These are phyloP conservation scores for Tilletiopsis washingtonensis DNA, from an alignment of 1,284 basidiomycete species.

Conservation along the genomic window DNA sequence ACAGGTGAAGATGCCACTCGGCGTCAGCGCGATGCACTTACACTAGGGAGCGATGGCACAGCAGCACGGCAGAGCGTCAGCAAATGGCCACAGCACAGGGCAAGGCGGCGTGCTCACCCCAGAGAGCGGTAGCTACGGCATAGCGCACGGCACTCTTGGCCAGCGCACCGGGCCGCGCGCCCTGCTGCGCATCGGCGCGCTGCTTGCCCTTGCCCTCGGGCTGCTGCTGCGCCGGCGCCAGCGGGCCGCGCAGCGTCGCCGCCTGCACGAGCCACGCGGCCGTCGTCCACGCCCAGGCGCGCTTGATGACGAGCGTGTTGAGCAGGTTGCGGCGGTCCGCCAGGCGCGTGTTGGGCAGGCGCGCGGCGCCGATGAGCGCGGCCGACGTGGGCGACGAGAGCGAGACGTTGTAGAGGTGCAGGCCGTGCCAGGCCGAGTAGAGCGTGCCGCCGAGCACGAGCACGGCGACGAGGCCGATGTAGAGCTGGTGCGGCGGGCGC, in stretches of 20 bases:
- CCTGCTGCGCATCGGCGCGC: too few species aligned
- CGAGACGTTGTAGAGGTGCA: constrained; percentile 32
- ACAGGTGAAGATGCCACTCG: constrained; percentile 15
- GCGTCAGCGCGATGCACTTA: constrained; percentile 13
- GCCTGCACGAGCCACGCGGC: constrained; percentile 16
- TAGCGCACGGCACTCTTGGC: constrained; percentile 51
- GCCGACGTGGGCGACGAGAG: constrained; percentile 53
- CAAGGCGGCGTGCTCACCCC: background rate
- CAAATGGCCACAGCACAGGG: background rate
- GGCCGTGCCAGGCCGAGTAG: constrained; percentile 57
- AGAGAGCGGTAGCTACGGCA: constrained; percentile 55
- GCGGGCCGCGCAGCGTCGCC: constrained; percentile 8
- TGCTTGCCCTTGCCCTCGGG: constrained; percentile 4
- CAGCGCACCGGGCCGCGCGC: background rate
- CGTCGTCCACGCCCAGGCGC: constrained; percentile 79
- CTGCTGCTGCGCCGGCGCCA: constrained; percentile 6
- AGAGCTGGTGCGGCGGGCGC: too few species aligned
- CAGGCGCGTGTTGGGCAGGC: constrained; percentile 50
- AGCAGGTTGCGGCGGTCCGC: constrained; percentile 73
- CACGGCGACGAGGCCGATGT: too few species aligned
- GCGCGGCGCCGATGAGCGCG: background rate
- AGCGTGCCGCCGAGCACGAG: constrained; percentile 49
- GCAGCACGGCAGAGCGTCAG: background rate
- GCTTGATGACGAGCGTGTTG: constrained; percentile 82
- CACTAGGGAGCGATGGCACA: background rate